Base-by-base conservation (phyloP, 75 land plant species). In the Sequoiadendron giganteum region DNA sequence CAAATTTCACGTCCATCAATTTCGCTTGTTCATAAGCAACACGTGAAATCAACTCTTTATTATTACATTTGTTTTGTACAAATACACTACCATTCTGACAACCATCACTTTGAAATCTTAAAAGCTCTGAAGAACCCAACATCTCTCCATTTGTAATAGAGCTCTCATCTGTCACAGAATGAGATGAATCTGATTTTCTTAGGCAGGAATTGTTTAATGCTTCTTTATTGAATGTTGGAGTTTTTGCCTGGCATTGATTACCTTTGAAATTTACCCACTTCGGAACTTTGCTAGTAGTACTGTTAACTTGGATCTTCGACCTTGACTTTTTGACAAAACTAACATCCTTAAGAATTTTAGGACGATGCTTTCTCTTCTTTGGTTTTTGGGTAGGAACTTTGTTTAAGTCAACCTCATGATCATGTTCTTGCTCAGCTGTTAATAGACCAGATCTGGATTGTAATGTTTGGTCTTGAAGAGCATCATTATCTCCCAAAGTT, bases 381-480 rank as follows among this genome's bases (percentile, higher is more conserved):
- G 86, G 86, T 85, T 85, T 85, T 28, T 9, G 49, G 48, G 77
- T 32, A 82, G 52, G 52, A 7, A n/a, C 49, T 45, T 82, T 82
- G 13, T 45, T 82, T 47, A 82, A 10, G 15, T 45, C 48, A 28
- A 43, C 47, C 40, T 42, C 49, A 11, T 45, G 32, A 82, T 47
- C 84, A 43, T 47, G 48, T 81, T 40, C 32, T 82, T 45, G 48
- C 14, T 43, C 84, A 82, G 10, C 30, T 19, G 48, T 32, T 82
- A n/a, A n/a, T 25, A 47, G 25, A 11, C 52, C 32, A 82, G 47
- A 30, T 47, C 10, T 45, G n/a, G 34, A 30, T 82, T 10, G 84
- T n/a, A 47, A 82, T 25, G 49, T 3, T 82, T 47, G 3, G 48
- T 82, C 84, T 82, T 82, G 13, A 47, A n/a, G 25, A 13, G 45